Evolutionary conservation across 1,139 yeast genomes (phyloP), one percentile per base, ranked within the genome.

Genomic region (Yamadazyma spencermartinsiae): DNA sequence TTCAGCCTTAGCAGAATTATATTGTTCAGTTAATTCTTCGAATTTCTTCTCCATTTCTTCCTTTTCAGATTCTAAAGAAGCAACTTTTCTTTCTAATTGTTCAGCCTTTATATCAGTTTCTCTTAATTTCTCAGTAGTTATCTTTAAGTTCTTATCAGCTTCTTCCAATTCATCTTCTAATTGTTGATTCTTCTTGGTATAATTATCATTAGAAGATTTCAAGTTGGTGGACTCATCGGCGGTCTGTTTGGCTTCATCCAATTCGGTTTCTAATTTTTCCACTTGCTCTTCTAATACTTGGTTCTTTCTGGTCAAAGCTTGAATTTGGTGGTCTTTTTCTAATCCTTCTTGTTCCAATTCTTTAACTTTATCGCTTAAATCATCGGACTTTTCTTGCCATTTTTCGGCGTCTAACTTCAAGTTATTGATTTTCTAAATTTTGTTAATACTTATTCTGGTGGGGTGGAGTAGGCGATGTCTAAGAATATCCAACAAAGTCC

Each of bases 331-430:
- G 63, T 92, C 98, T 73, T 90, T 90, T 55, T 87, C 92, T 52
- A 86, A 75, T 61, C 78, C 76, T 58, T 89, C 96, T 69, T 89
- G 96, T 68, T 92, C 98, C 63, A 90, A 77, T 58, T 78, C 85
- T 76, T 90, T 92, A 71, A 86, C 81, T 64, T 82, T 82, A 49
- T 76, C 82, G 44, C 81, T 67, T 56, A 87, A 79, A 56, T 86
- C 96, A 58, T 92, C 98, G 46, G 94, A 85, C 74, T 89, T 87
- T 65, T 88, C 96, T 74, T 90, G 96, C 86, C 98, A 95, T 58
- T 85, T 74, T 74, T 94, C 99, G 51, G 96, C 90, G 63, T 92
- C 98, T 58, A 86, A 76, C 72, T 90, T 90, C 67, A 92, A 82
- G 70, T 82, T 81, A 75, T 76, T 84, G 74, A 92, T 75, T 81